Evolutionary conservation across 2,329 filamentous ascomycete genomes (phyloP).

Genomic region (Endocalyx cinctus): DNA sequence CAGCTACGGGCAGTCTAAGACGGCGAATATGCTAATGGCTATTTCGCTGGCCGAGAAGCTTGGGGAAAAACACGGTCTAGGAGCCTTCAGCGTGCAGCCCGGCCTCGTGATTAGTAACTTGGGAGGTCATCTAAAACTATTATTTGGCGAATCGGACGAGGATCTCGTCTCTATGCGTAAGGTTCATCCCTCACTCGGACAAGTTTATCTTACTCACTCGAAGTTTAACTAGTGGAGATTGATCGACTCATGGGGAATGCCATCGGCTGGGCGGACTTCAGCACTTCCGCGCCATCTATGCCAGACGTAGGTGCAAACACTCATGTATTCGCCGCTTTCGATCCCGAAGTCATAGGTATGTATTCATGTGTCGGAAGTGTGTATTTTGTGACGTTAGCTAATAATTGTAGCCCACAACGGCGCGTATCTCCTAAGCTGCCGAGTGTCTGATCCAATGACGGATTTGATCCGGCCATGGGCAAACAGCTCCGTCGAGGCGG

Average conservation of each 20-base stretch:
- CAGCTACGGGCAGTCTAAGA: conserved; percentile 35
- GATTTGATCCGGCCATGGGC: conserved; percentile 22
- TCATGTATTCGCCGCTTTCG: conserved; percentile 28
- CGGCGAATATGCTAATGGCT: conserved; percentile 27
- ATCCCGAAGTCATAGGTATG: conserved; percentile 1
- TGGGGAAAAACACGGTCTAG: conserved; percentile 7
- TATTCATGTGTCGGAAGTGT: background rate
- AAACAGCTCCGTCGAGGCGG: conserved; percentile 18
- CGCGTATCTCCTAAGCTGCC: conserved; percentile 23
- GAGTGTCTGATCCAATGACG: conserved; percentile 14
- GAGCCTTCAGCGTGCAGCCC: conserved; percentile 30
- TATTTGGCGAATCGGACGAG: background rate
- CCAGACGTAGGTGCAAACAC: conserved; percentile 26
- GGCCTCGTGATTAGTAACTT: conserved; percentile 23
- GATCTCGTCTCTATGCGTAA: background rate
- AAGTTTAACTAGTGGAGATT: conserved; percentile 1
- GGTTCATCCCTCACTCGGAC: background rate
- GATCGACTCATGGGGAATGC: conserved; percentile 2
- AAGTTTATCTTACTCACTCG: too few species aligned
- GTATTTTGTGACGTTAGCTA: background rate
- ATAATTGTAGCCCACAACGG: conserved; percentile 16
- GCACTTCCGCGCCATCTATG: conserved; percentile 18
- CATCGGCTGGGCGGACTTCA: conserved; percentile 5
- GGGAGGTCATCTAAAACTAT: conserved; percentile 4
- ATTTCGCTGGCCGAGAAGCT: conserved; percentile 16